These are phyloP conservation scores for Geranomyces michiganensis DNA, from an alignment of 192 early-diverging fungal species.

Conservation along the genomic window DNA sequence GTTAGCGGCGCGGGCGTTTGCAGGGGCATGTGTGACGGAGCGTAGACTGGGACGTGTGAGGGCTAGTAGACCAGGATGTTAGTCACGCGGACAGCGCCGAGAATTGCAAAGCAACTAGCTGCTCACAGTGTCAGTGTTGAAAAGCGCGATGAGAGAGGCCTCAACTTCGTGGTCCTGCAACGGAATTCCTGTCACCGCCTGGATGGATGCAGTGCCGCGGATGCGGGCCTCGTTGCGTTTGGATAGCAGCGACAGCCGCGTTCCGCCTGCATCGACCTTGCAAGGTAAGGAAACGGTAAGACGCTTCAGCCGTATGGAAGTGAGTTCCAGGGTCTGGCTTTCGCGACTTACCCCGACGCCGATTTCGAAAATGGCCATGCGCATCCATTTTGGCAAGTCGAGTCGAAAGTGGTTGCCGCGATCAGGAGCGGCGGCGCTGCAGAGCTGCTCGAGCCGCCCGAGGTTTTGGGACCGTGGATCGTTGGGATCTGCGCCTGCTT, in stretches of 20 bases:
- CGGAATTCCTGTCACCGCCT: conserved; percentile 34
- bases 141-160: background rate
- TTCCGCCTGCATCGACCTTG: background rate
- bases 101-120: no score
- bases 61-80: no score
- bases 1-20: no score
- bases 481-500: background rate
- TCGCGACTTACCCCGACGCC: conserved; percentile 25
- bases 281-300: no score
- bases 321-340: no score
- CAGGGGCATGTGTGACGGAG: no score
- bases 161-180: conserved; percentile 42
- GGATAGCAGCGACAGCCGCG: background rate
- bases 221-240: background rate
- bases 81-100: no score
- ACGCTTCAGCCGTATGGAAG: no score
- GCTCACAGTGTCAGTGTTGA: no score
- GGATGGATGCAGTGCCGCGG: background rate
- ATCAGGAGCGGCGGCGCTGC: background rate
- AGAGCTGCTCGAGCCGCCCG: background rate
- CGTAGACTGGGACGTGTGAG: no score
- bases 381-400: conserved; percentile 45
- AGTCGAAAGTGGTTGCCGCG: conserved; percentile 44
- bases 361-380: conserved; percentile 36
- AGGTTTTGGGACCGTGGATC: conserved; percentile 8